Evolutionary conservation across 2,329 filamentous ascomycete species (phyloP).

Genomic region (Lecanicillium sp.): DNA sequence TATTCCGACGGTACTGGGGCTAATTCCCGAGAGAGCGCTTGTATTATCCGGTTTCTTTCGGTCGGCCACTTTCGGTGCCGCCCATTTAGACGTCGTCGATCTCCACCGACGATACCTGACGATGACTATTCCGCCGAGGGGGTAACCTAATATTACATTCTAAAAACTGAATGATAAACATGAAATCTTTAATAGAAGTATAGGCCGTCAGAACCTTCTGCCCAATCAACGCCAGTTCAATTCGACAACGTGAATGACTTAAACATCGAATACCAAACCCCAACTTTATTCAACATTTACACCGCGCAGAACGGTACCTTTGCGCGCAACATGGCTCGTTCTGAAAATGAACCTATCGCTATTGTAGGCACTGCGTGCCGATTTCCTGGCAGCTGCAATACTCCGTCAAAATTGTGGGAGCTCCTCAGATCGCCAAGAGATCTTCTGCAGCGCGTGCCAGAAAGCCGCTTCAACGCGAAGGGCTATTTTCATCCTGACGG

Average conservation of each 20-base stretch:
- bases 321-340: background rate
- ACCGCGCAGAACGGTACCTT: background rate
- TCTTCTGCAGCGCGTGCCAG: slow-evolving; percentile 13
- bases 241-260: background rate
- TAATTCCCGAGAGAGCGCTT: too few species aligned
- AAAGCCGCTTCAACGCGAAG: slow-evolving; percentile 14
- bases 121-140: too few species aligned
- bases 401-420: slow-evolving; percentile 28
- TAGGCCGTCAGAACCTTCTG: too few species aligned
- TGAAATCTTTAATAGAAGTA: too few species aligned
- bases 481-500: slow-evolving; percentile 19
- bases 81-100: too few species aligned
- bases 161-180: background rate
- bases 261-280: background rate
- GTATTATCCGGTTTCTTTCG: too few species aligned
- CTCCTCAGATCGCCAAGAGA: slow-evolving; percentile 19
- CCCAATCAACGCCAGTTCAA: background rate
- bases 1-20: background rate
- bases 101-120: too few species aligned
- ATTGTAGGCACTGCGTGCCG: slow-evolving; percentile 32
- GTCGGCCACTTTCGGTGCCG: too few species aligned
- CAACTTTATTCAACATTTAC: background rate
- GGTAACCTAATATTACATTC: background rate
- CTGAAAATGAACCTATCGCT: slow-evolving; percentile 27
- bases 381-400: slow-evolving; percentile 26